phyloP scores from a whole-genome alignment of 2,329 filamentous ascomycete species.

The Geosmithia putterillii region DNA sequence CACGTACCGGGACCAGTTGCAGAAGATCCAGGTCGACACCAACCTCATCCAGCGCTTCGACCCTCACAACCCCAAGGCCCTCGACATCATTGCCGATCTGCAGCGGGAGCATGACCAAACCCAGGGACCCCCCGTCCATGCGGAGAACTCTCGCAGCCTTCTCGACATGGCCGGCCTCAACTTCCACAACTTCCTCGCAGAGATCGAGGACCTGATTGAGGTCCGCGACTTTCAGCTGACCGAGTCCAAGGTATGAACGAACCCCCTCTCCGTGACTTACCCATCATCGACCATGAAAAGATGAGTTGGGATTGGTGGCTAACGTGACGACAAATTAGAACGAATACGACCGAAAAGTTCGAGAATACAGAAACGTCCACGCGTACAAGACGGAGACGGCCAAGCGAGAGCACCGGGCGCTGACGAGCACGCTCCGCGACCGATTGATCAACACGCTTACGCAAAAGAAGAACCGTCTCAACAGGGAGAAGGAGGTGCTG shows the following conservation, averaged over 20 bases:
- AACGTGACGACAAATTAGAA: slow-evolving; percentile 25
- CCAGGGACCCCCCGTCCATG: slow-evolving; percentile 22
- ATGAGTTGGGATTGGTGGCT: neutral
- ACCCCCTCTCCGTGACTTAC: neutral
- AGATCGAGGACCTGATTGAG: slow-evolving; percentile 81
- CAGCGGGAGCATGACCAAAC: slow-evolving; percentile 41
- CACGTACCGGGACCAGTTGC: slow-evolving; percentile 79
- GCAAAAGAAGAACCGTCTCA: slow-evolving; percentile 51
- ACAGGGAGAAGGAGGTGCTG: slow-evolving; percentile 54
- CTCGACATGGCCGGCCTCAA: slow-evolving; percentile 69
- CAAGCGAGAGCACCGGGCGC: slow-evolving; percentile 45
- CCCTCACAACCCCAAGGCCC: slow-evolving; percentile 59
- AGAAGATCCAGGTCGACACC: slow-evolving; percentile 86
- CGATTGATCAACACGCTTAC: slow-evolving; percentile 55
- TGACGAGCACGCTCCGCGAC: slow-evolving; percentile 50
- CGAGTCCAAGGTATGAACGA: slow-evolving; percentile 58
- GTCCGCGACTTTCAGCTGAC: slow-evolving; percentile 74
- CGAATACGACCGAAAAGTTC: slow-evolving; percentile 50
- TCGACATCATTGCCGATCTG: slow-evolving; percentile 59
- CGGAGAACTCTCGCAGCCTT: slow-evolving; percentile 38
- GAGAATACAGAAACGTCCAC: slow-evolving; percentile 46
- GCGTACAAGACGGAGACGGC: slow-evolving; percentile 51
- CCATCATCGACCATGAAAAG: neutral
- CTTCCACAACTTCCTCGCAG: slow-evolving; percentile 74
- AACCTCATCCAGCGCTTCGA: slow-evolving; percentile 76